A percentile compares a stretch with the other conserved stretches of the same genome.
phyloP scores from a whole-genome alignment of 352 stramenopile species.

The Phytophthora parvispora region DNA sequence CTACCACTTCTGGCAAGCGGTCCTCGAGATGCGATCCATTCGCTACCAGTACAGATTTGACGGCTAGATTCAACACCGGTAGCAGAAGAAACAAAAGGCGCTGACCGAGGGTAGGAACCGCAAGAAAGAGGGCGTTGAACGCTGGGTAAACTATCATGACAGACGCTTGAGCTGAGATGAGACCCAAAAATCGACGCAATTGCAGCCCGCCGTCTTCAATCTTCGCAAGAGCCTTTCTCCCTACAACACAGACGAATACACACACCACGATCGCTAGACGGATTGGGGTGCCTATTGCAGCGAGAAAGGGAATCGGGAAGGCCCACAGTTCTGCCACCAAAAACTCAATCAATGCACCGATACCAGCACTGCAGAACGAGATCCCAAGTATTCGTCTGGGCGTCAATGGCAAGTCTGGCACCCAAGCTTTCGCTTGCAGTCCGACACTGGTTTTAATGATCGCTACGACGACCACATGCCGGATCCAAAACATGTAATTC shows the following conservation, averaged over 20 bases:
- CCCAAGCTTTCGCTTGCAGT: not conserved
- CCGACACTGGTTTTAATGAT: not conserved
- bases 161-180: not conserved
- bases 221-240: not conserved
- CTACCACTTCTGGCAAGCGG: constrained; percentile 18
- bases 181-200: not conserved
- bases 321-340: constrained; percentile 15
- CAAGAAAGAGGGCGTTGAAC: not conserved
- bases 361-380: constrained; percentile 2
- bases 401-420: not conserved
- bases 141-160: not conserved
- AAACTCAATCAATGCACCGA: constrained; percentile 4
- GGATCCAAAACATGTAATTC: not conserved
- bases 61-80: not conserved
- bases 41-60: not conserved
- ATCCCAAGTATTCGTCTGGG: not conserved
- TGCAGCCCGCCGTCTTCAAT: not conserved
- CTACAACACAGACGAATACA: not conserved
- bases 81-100: not conserved
- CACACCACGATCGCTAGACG: not conserved
- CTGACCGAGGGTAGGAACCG: not conserved
- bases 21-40: not conserved
- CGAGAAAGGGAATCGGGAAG: not conserved
- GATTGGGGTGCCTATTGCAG: not conserved
- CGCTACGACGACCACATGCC: not conserved